Evolutionary conservation across 2,329 filamentous ascomycete genomes (phyloP).

Genomic region (Cladosporium sp.): DNA sequence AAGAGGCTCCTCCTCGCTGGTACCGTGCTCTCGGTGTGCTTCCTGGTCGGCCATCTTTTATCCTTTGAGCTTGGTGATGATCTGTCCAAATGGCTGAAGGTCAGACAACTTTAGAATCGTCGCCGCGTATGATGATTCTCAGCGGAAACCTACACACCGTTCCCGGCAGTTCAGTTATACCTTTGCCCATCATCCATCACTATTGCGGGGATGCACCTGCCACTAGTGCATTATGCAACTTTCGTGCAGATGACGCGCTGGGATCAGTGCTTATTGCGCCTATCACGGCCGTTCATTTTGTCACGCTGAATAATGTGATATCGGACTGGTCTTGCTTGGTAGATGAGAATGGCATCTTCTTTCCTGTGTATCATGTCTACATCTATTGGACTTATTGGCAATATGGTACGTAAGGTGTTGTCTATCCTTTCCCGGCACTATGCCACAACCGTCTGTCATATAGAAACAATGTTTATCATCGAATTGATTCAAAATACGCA

Average conservation of each 20-base stretch:
- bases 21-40: constrained; percentile 41
- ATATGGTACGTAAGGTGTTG: background rate
- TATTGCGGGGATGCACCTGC: constrained; percentile 14
- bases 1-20: constrained; percentile 66
- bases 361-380: background rate
- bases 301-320: constrained; percentile 1
- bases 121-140: background rate
- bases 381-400: background rate
- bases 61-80: constrained; percentile 26
- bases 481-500: background rate
- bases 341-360: background rate
- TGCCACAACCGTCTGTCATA: background rate
- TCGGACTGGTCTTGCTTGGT: background rate
- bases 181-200: background rate
- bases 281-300: constrained; percentile 10
- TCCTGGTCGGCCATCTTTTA: constrained; percentile 56
- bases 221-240: constrained; percentile 17
- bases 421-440: too few relatives aligned
- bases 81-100: background rate
- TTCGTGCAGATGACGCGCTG: constrained; percentile 10
- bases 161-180: background rate
- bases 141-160: background rate
- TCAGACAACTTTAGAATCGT: background rate
- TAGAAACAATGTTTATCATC: background rate
- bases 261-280: constrained; percentile 13